Evolutionary conservation across 352 stramenopile species (phyloP).

Genomic region (Peronospora farinosa): DNA sequence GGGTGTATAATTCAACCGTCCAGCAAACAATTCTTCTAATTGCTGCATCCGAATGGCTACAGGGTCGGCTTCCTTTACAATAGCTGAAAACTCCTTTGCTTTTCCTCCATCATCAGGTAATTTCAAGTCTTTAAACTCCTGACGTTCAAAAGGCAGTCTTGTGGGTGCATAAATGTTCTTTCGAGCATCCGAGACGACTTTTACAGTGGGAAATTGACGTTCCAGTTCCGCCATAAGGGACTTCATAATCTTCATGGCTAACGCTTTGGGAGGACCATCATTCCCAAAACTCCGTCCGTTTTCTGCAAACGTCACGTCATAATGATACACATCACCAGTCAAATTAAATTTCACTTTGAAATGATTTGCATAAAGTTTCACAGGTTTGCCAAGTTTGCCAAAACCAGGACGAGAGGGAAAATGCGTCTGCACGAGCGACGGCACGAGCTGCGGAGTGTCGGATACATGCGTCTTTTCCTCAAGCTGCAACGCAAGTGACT

Average conservation of each 20-base stretch:
- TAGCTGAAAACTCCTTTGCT: constrained; percentile 37
- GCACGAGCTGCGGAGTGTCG: constrained; percentile 24
- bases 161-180: constrained; percentile 54
- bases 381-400: constrained; percentile 31
- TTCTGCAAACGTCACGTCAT: constrained; percentile 57
- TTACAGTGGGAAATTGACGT: constrained; percentile 30
- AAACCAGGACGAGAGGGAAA: constrained; percentile 55
- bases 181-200: constrained; percentile 43
- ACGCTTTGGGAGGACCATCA: constrained; percentile 46
- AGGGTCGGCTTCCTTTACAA: constrained; percentile 50
- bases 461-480: constrained; percentile 36
- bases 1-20: constrained; percentile 63
- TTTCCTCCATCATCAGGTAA: constrained; percentile 41
- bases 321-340: constrained; percentile 58
- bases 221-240: constrained; percentile 36
- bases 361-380: constrained; percentile 58
- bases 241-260: constrained; percentile 56
- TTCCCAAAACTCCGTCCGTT: constrained; percentile 31
- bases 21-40: constrained; percentile 46
- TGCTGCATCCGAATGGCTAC: constrained; percentile 61
- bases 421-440: constrained; percentile 32
- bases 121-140: constrained; percentile 33
- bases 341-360: constrained; percentile 52
- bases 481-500: constrained; percentile 18
- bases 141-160: constrained; percentile 39